Base-by-base conservation (phyloP, 2,329 filamentous ascomycete genomes). In the Fusarium sp. region DNA sequence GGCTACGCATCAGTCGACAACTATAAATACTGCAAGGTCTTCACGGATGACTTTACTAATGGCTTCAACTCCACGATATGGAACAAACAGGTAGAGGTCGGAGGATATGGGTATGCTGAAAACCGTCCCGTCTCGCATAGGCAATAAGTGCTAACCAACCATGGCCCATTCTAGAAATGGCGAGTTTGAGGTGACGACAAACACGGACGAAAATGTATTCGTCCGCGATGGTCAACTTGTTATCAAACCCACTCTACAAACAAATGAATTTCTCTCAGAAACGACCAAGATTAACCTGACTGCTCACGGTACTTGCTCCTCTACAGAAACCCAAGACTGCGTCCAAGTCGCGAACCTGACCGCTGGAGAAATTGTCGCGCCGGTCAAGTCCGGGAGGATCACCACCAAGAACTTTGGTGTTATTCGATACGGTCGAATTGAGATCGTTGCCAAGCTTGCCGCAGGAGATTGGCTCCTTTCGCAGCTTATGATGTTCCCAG, bases 241-340 rank as follows among this genome's bases (percentile, higher is more conserved):
- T 17, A 38, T 52, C 7, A 52, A 52, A 15, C 48, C 48, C 3
- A 52, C 48, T 17, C 17, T 52, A 1, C 48, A 52, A n/a, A 52
- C 48, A 4, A 20, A 52, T 6, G n/a, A 38, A 38, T 52, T n/a
- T 17, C 32, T 52, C 7, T 38, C 20, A 0, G 20, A 38, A 27
- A 52, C 48, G 3, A 27, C 48, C 8, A 38, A 37, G 9, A 52
- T 52, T n/a, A 52, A 52, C 48, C 48, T 52, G 10, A 52, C 48
- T 0, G 20, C 48, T 2, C 9, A n/a, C 1, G 32, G 48, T 0
- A 38, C 48, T 3, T 52, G 48, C 9, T 52, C 48, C 32, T 17
- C 48, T 3, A 26, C 48, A 7, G 26, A 32, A 38, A 52, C 32
- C 7, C 32, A 38, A 38, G 48, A 52, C 48, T 52, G 48, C 2